Conservation (phyloP, 495 filamentous ascomycete genomes). For the Paragyromitra xinjiangensis region DNA sequence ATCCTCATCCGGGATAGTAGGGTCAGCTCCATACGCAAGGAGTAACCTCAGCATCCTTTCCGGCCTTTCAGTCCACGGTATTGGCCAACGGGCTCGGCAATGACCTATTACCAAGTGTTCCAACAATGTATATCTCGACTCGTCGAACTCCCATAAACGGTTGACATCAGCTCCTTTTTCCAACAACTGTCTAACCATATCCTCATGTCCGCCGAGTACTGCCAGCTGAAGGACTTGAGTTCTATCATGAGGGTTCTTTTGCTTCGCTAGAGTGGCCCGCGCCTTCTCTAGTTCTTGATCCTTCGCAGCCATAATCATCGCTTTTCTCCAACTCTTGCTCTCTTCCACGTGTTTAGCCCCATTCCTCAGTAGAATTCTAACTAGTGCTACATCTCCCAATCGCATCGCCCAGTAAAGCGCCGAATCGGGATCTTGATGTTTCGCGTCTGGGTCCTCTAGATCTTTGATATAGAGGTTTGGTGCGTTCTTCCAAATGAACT, state of each 20-base stretch:
- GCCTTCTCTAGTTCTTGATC: neutral
- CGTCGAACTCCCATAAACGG: neutral
- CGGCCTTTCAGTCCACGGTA: conserved; percentile 12
- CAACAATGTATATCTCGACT: conserved; percentile 8
- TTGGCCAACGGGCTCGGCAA: neutral
- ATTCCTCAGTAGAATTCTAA: neutral
- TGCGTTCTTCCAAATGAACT: neutral
- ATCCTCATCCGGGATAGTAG: conserved; percentile 30
- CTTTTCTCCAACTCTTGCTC: neutral
- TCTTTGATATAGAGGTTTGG: conserved; percentile 12
- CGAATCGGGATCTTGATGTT: neutral
- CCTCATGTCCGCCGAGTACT: conserved; percentile 11
- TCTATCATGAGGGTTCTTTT: neutral
- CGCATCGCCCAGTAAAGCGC: conserved; percentile 14
- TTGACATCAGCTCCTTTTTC: conserved; percentile 25
- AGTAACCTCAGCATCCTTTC: conserved; percentile 24
- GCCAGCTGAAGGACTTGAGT: neutral
- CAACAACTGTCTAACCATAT: conserved; percentile 11
- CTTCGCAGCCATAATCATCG: neutral
- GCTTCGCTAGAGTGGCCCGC: neutral
- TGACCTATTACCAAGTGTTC: neutral
- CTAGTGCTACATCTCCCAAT: neutral
- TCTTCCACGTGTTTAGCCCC: neutral
- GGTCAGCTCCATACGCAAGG: conserved; percentile 22
- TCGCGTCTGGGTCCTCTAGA: neutral